Base-by-base conservation (phyloP, 129 eudicot species). In the Lonicera japonica region DNA sequence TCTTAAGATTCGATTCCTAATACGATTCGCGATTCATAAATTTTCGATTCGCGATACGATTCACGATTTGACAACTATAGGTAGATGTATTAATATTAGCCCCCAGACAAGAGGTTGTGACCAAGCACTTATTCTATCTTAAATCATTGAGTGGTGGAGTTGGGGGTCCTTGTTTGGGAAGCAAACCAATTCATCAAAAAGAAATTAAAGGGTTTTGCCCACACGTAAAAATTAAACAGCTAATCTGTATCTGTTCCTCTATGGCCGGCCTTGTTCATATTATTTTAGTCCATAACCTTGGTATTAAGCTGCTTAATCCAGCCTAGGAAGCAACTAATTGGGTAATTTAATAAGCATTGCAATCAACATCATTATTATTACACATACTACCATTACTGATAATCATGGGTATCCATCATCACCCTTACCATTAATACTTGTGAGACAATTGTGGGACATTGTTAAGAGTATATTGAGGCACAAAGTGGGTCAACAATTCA, bases 181-280 rank as follows among this genome's bases (percentile, higher is more conserved):
- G 56, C 67, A 45, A 19, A 45, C n/a, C 67, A 63, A 63, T 63
- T 63, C 51, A 17, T 63, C 51, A 17, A 25, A 63, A 64, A 46
- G 17, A 18, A 55, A 3, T n/a, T 47, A 50, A 43, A 47, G 58
- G 25, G 50, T 43, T 3, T 64, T 25, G 25, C 68, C 68, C 68
- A 50, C 58, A 64, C 58, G 68, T 55, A 47, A 50, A 46, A 48
- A 29, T 29, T 29, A 6, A n/a, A 58, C 34, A 2, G 25, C 36
- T 21, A 55, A 6, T 29, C 36, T 29, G n/a, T n/a, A n/a, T n/a
- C n/a, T n/a, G n/a, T n/a, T n/a, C n/a, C n/a, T n/a, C n/a, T n/a
- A n/a, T 29, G 36, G 36, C 4, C 36, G n/a, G 38, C 24, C 36
- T 54, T 18, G 3, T 18, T 29, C 13, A 0, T 21, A 8, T 18